Evolutionary conservation across 2,329 filamentous ascomycete genomes (phyloP), one percentile per base, ranked within the genome.

Genomic region (Coniochaeta pulveracea): DNA sequence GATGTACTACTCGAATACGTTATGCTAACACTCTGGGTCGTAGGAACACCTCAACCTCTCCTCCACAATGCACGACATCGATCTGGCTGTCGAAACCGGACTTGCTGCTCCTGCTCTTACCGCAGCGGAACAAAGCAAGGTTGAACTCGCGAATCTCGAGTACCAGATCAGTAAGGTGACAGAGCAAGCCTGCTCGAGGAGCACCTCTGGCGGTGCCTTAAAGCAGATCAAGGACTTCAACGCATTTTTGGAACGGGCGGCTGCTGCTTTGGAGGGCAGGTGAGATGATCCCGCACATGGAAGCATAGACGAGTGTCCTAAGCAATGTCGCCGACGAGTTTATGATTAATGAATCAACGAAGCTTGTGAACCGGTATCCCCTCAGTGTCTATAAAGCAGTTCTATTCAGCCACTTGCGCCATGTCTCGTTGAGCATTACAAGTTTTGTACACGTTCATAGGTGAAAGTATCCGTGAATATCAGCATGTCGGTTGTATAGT

Each of bases 201-300:
- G 64, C 33, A 56, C 59, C 7, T 57, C 60, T 1, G 71, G 71
- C 15, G 50, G 52, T 3, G 53, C 67, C 4, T 54, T 80, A 40
- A 62, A 59, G 37, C 67, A 73, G 47, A 64, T 80, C 35, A 65
- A 56, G 38, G 66, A 72, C 30, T 80, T 80, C 45, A 80, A 80
- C 41, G 63, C 63, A 19, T 75, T 80, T 41, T 54, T 80, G 31
- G 76, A 80, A 48, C 63, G 76, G 15, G 63, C 72, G 5, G 74
- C 73, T 3, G 51, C 60, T 19, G 69, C 65, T 19, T 54, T 80
- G 26, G 75, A 78, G 49, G 42, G 45, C 14, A 37, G 40, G 31
- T 42, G 16, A 25, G 15, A 19, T n/a, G n/a, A n/a, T n/a, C n/a
- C n/a, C n/a, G n/a, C n/a, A n/a, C n/a, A n/a, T n/a, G n/a, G n/a